Evolutionary conservation across 2,329 filamentous ascomycete species (phyloP), one percentile per base, ranked within the genome.

Genomic region (Fusarium brevicatenulatum): DNA sequence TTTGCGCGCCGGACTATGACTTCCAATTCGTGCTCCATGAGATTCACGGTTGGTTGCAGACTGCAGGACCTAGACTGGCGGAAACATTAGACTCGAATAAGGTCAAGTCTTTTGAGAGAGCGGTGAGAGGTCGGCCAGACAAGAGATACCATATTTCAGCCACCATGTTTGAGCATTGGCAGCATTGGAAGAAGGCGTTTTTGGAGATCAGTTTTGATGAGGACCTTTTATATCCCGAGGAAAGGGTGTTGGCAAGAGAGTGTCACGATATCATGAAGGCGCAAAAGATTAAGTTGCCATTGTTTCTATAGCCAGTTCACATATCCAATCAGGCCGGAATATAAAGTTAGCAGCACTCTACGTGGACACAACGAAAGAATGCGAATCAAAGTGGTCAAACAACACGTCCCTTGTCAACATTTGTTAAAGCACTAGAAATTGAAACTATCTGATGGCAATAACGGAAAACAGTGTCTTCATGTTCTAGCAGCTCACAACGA

Each of bases 151-250:
- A 8, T 1, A 40, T 50, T 2, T 19, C 63, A 2, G 57, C 6
- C 15, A 64, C 62, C 5, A 19, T 73, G 62, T 54, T 59, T n/a
- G 50, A 70, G 34, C 56, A 71, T 7, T 73, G 66, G 71, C 53
- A 68, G 1, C 46, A 50, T 10, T 73, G 71, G 71, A 67, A 39
- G 23, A 57, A 46, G 12, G 12, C 11, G 0, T 52, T 71, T 4
- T 28, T 68, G 28, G 32, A 68, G 11, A 2, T 44, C 3, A 61
- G 61, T 15, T 23, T 23, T 10, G 58, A 73, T 11, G 52, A 72
- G 2, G 4, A 52, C 0, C 13, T 43, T 36, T 5, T 63, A 1
- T 47, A 42, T 0, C 5, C 9, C 5, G 71, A 52, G 4, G 21
- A 5, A 0, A 71, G 53, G 8, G 18, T 3, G 2, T 1, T 73